Base-by-base conservation (phyloP, 257 asterid species). In the Scutellaria barbata region DNA sequence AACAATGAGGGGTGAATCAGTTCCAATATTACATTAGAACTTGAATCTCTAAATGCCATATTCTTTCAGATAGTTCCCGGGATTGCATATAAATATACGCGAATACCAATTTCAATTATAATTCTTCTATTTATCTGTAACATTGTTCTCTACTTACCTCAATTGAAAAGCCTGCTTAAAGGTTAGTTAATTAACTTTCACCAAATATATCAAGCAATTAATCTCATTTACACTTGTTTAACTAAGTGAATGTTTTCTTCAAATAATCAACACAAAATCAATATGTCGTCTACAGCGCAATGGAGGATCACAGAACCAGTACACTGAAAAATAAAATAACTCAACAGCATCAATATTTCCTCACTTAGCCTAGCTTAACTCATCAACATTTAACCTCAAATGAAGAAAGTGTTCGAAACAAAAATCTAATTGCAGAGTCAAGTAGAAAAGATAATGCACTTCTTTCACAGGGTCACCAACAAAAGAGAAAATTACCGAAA, bases 401-500 rank as follows among this genome's bases (percentile, higher is more conserved):
- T 6, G n/a, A 12, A 41, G 20, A 37, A 7, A 6, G 46, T 8
- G 1, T 4, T 63, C 45, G 8, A 60, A 58, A 48, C 5, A 45
- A 42, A 40, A 59, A 51, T 41, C 37, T 43, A 67, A 73, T 20
- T 16, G 54, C 61, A 50, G 18, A 53, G 6, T 56, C 12, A 33
- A 63, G 66, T 43, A 18, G 18, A 41, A n/a, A 33, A 11, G 45
- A 43, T 25, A 47, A 73, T 54, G 41, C 4, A 45, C 8, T 47
- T 55, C 40, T n/a, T 48, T 12, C 37, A 2, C 22, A 20, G 59
- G 7, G 6, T 5, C 41, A 51, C 52, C 48, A 46, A 25, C 2
- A 20, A 41, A 74, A 53, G 8, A 43, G 60, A 60, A 46, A 74
- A 59, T 71, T 84, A 94, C 97, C 93, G 79, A 57, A 86, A 95